phyloP scores from a whole-genome alignment of 1,139 yeast species.

The Hemisphaericaspora xylofermentans region DNA sequence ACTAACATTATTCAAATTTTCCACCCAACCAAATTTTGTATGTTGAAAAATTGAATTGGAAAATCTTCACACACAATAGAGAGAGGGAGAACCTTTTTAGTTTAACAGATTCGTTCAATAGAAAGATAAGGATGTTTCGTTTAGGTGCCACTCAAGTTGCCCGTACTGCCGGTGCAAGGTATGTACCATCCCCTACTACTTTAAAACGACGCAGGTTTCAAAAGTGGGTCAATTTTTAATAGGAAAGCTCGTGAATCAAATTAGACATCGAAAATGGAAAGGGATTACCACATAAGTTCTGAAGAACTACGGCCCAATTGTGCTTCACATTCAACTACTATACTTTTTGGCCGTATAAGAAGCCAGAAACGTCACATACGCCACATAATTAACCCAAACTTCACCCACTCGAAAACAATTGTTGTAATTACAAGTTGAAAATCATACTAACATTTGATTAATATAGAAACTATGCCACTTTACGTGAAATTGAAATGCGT shows the following conservation, averaged over 20 bases:
- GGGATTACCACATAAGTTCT: too few relatives aligned
- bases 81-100: slow-evolving; percentile 1
- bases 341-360: too few relatives aligned
- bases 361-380: too few relatives aligned
- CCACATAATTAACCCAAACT: too few relatives aligned
- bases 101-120: neutral
- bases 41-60: slow-evolving; percentile 1
- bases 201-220: neutral
- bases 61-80: neutral
- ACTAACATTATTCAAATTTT: slow-evolving; percentile 4
- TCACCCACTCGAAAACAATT: too few relatives aligned
- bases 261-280: neutral
- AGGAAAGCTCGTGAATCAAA: neutral
- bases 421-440: too few relatives aligned
- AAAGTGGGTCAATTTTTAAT: neutral
- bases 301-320: neutral
- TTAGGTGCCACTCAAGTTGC: slow-evolving; percentile 62
- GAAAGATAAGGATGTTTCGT: slow-evolving; percentile 52
- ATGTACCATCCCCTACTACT: slow-evolving; percentile 26
- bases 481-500: slow-evolving; percentile 98
- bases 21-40: slow-evolving; percentile 3
- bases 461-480: slow-evolving; percentile 88
- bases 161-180: slow-evolving; percentile 61
- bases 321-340: neutral
- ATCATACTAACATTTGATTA: slow-evolving; percentile 17